Evolutionary conservation across 1,284 basidiomycete species (phyloP).

Genomic region (Ustilago shanxiensis): DNA sequence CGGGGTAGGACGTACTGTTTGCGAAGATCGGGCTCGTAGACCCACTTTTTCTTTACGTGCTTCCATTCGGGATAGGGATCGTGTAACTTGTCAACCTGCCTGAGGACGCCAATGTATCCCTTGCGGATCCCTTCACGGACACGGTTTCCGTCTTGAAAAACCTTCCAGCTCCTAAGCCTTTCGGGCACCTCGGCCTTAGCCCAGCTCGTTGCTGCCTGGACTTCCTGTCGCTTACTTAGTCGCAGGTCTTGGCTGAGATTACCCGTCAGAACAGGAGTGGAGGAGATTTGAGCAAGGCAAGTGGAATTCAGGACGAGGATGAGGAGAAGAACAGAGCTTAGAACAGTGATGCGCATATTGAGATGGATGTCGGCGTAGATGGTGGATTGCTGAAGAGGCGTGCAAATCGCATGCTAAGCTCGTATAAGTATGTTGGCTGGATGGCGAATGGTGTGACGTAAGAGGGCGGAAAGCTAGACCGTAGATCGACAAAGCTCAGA

Average conservation of each 20-base stretch:
- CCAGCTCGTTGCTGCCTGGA: not conserved
- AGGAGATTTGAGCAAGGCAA: not conserved
- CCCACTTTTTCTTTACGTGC: slow-evolving; percentile 27
- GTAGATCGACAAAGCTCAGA: not conserved
- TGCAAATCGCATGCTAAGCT: not conserved
- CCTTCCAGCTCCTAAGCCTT: slow-evolving; percentile 14
- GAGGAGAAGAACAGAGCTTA: not conserved
- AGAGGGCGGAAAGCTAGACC: not conserved
- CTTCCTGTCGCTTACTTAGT: slow-evolving; percentile 1
- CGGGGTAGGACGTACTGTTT: slow-evolving; percentile 41
- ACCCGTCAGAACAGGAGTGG: not conserved
- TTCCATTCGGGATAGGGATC: slow-evolving; percentile 20
- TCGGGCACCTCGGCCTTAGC: slow-evolving; percentile 25
- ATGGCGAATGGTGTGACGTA: not conserved
- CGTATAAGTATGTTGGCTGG: not conserved
- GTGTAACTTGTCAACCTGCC: slow-evolving; percentile 15
- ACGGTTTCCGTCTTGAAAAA: slow-evolving; percentile 33
- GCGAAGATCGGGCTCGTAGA: slow-evolving; percentile 34
- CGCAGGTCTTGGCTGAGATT: not conserved
- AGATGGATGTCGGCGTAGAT: not conserved
- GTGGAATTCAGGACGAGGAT: not conserved
- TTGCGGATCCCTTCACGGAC: slow-evolving; percentile 29
- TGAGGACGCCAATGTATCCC: slow-evolving; percentile 10
- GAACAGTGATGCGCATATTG: not conserved
- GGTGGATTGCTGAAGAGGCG: not conserved